Evolutionary conservation across 2,329 filamentous ascomycete genomes (phyloP).

Genomic region (Juglanconis sp.): DNA sequence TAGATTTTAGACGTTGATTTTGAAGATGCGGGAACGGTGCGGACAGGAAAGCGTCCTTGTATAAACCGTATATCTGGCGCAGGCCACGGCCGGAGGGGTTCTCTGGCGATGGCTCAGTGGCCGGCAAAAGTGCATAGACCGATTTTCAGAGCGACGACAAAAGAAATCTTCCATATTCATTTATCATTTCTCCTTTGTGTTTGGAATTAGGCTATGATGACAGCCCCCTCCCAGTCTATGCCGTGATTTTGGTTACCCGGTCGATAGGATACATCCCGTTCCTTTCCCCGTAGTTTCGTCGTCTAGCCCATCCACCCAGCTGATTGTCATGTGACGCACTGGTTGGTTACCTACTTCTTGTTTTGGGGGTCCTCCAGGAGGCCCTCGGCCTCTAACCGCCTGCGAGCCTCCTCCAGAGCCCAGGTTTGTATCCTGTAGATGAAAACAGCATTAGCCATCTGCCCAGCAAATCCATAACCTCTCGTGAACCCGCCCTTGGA

Average conservation of each 20-base stretch:
- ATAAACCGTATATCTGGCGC: neutral
- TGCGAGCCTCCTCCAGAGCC: conserved; percentile 94
- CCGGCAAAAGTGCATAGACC: conserved; percentile 3
- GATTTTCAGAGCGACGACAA: conserved; percentile 2
- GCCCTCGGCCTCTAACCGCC: conserved; percentile 93
- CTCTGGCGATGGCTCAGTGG: neutral
- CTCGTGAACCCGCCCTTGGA: neutral
- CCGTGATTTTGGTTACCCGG: neutral
- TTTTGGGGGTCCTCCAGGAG: conserved; percentile 76
- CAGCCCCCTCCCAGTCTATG: conserved; percentile 11
- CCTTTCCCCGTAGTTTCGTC: neutral
- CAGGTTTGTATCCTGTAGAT: conserved; percentile 88
- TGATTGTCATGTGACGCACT: neutral
- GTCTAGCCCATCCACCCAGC: neutral
- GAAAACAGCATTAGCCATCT: conserved; percentile 26
- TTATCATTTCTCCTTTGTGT: neutral
- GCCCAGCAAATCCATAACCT: neutral
- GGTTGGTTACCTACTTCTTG: conserved; percentile 36
- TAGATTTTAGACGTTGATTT: neutral
- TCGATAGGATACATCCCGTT: conserved; percentile 2
- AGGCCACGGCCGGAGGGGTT: neutral
- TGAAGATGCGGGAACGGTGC: neutral
- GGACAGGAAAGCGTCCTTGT: neutral
- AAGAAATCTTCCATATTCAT: conserved; percentile 14
- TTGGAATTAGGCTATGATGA: conserved; percentile 4